Conservation (phyloP, 2,329 filamentous ascomycete genomes). For the Colletotrichum musicola region DNA sequence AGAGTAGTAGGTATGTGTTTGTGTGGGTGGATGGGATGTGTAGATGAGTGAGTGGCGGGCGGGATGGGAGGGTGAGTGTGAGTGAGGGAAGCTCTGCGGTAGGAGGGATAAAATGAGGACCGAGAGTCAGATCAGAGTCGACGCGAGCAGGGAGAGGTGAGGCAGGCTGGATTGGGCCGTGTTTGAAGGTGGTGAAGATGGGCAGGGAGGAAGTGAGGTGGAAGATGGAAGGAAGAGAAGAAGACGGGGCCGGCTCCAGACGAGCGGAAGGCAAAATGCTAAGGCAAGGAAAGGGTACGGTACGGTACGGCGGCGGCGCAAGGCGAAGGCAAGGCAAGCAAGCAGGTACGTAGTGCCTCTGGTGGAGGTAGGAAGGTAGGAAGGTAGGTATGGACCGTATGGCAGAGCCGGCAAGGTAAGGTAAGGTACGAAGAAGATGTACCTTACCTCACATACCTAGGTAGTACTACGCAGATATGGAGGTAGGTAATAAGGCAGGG, state of each 20-base stretch:
- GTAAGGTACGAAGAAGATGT: background rate
- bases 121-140: constrained; percentile 23
- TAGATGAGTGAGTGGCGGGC: constrained; percentile 10
- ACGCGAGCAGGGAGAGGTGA: constrained; percentile 33
- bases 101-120: constrained; percentile 24
- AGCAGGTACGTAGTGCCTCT: background rate
- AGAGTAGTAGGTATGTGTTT: background rate
- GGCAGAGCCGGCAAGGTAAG: background rate
- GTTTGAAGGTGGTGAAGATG: constrained; percentile 40
- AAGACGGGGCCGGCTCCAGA: constrained; percentile 35
- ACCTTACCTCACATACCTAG: too few relatives aligned
- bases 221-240: constrained; percentile 39
- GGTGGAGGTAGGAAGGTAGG: background rate
- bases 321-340: constrained; percentile 5
- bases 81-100: constrained; percentile 17
- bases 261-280: constrained; percentile 40
- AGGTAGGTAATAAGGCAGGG: too few relatives aligned
- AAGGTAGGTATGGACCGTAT: too few relatives aligned
- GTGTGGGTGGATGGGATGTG: constrained; percentile 9
- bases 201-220: constrained; percentile 40
- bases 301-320: constrained; percentile 3
- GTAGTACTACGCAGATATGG: too few relatives aligned
- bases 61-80: constrained; percentile 12
- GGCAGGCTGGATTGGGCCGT: constrained; percentile 26
- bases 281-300: constrained; percentile 30